Base-by-base conservation (phyloP, 2,329 filamentous ascomycete genomes). In the Salinomyces thailandicus region DNA sequence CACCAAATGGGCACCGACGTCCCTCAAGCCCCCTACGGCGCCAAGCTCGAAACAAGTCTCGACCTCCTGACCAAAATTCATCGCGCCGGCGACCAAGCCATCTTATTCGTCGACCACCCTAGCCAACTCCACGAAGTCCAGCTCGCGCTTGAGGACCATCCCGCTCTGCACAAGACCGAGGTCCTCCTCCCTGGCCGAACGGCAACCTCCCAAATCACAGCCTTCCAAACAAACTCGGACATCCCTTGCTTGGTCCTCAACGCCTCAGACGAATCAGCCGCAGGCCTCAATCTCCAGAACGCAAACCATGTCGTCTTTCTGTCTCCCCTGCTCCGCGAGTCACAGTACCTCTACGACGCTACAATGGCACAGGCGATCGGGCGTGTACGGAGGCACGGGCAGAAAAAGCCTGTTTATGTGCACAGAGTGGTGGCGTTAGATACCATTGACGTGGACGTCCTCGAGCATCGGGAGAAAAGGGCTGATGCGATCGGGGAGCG, bases 371-470 rank as follows among this genome's bases (percentile, higher is more conserved):
- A 82, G 43, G 76, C 76, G 0, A 72, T 80, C 14, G 78, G 77
- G 2, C 68, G 78, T 24, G 66, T 68, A 6, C 64, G 68, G 5
- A 65, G 78, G 2, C 75, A 70, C 38, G 72, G 74, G 0, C 77
- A 82, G 49, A 55, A 58, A 24, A 72, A 69, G 46, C 52, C 54
- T 1, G 76, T 81, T 2, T 62, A 73, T 36, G 66, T 79, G 12
- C 78, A 78, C 49, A 68, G 89, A 2, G 78, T 96, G 14, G 79
- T 93, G 6, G 91, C 85, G 8, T 81, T 95, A 53, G 81, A 93
- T 54, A 68, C 65, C 1, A 63, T 69, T 26, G 65, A 69, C 24
- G 60, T 68, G 1, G 64, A 68, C 39, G 62, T 68, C 12, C 42
- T 69, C 1, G 62, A 68, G 44, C 62, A 64, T 28, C 55, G 62